Evolutionary conservation across 805 yeast genomes (phyloP), one percentile per base, ranked within the genome.

Genomic region (Saccharomycopsis vini): DNA sequence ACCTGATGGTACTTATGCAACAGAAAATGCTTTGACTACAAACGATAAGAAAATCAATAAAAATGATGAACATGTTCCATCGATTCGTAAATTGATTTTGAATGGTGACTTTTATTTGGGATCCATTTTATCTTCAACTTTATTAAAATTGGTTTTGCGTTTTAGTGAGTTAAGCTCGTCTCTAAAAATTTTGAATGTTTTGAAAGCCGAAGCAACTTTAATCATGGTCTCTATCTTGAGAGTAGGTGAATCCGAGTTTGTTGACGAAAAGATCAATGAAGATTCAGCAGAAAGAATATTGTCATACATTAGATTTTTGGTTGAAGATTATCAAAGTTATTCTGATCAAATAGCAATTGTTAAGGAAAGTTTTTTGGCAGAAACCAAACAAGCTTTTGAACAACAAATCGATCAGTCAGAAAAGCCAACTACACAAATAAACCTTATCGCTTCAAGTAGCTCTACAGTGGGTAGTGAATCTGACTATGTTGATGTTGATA

Each of bases 1-100:
- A 52, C 95, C 98, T n/a, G 99, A 92, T 66, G 99, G 99, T 54
- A 92, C 99, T 0, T 92, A 92, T 63, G 98, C 98, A 23, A 85
- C 96, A 34, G 98, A 92, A 64, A 77, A 78, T 50, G 92, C 95
- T 0, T 64, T 81, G 45, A 82, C 82, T 13, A 65, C 77, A 4
- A 68, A 67, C 33, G 56, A 56, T 18, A 37, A 46, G 12, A 67
- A 66, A 43, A 65, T 67, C 18, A 60, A 60, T n/a, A 48, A 49
- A 18, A 48, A 54, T 20, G 51, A 51, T 13, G 61, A 60, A 4
- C 62, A 13, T 9, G n/a, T n/a, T 52, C 86, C 89, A 23, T 86
- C 95, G 37, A 67, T 94, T 54, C 81, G 98, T 56, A 76, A 79
- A 47, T 75, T 87, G 39, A 76, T 94, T 42, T 66, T 89, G 46